phyloP scores from a whole-genome alignment of 225 moss, liverwort and hornwort genomes.

The Bryoerythrophyllum caledonicum region DNA sequence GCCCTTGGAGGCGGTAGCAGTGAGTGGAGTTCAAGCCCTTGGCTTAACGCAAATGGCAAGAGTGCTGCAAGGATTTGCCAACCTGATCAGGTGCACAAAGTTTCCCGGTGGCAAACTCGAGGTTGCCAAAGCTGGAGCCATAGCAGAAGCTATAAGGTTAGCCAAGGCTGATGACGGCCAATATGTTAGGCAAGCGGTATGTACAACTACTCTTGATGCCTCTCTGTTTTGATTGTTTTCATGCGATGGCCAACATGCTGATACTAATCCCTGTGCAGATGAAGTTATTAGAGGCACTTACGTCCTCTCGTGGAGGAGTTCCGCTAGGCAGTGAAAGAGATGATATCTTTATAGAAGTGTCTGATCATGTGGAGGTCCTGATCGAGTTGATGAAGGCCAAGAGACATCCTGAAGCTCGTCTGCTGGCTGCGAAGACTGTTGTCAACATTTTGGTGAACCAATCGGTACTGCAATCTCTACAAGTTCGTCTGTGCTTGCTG shows the following conservation, averaged over 20 bases:
- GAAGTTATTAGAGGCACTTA: constrained; percentile 40
- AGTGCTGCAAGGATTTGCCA: constrained; percentile 15
- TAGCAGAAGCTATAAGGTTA: constrained; percentile 27
- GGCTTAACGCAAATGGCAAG: neutral
- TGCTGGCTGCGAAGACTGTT: constrained; percentile 47
- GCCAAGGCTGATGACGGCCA: neutral
- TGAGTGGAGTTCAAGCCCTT: constrained; percentile 20
- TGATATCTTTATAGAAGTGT: constrained; percentile 24
- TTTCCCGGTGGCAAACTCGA: constrained; percentile 18
- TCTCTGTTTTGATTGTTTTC: neutral
- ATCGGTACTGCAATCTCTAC: constrained; percentile 30
- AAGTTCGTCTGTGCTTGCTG: neutral
- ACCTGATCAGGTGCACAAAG: constrained; percentile 25
- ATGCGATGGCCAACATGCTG: neutral
- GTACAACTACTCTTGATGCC: neutral
- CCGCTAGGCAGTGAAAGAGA: neutral
- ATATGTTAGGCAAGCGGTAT: constrained; percentile 27
- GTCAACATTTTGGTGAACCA: constrained; percentile 43
- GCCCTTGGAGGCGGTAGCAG: constrained; percentile 19
- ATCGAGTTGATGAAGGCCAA: constrained; percentile 28
- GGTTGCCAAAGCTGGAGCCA: constrained; percentile 29
- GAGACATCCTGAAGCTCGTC: constrained; percentile 17
- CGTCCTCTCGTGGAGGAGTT: constrained; percentile 19
- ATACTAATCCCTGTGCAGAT: constrained; percentile 29
- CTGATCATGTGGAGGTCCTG: constrained; percentile 35